These are phyloP conservation scores for Cairneyella variabilis DNA, from an alignment of 495 filamentous ascomycete species.

Conservation along the genomic window DNA sequence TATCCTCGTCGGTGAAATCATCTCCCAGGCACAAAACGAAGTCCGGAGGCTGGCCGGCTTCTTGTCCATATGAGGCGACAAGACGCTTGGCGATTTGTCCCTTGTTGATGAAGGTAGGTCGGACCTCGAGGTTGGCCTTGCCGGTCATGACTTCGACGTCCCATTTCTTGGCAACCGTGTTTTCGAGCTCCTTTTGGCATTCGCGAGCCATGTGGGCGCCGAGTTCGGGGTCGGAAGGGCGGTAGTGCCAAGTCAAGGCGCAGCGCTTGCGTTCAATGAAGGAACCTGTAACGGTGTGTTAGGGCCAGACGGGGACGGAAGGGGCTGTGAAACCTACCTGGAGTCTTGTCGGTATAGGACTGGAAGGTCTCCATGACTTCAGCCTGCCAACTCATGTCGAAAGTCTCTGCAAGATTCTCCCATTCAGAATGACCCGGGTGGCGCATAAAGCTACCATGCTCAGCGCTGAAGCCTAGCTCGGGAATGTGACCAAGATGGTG, in stretches of 20 bases:
- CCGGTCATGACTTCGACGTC: slow-evolving; percentile 93
- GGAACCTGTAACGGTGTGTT: slow-evolving; percentile 55
- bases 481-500: slow-evolving; percentile 83
- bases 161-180: slow-evolving; percentile 68
- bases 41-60: slow-evolving; percentile 48
- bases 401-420: slow-evolving; percentile 78
- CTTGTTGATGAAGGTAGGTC: slow-evolving; percentile 94
- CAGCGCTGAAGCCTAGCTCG: slow-evolving; percentile 83
- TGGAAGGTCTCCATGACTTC: slow-evolving; percentile 78
- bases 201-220: slow-evolving; percentile 70
- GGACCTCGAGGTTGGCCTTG: slow-evolving; percentile 94
- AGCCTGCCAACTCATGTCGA: slow-evolving; percentile 85
- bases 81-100: slow-evolving; percentile 84
- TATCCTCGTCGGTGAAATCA: slow-evolving; percentile 97
- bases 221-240: slow-evolving; percentile 79
- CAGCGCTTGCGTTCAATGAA: slow-evolving; percentile 91
- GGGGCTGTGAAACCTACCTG: slow-evolving; percentile 49
- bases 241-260: slow-evolving; percentile 96
- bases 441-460: slow-evolving; percentile 92
- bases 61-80: slow-evolving; percentile 58
- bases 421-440: slow-evolving; percentile 68
- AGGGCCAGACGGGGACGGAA: too few species aligned
- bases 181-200: slow-evolving; percentile 72
- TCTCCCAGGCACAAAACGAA: slow-evolving; percentile 90
- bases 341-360: slow-evolving; percentile 77